Evolutionary conservation across 345 rosid genomes (phyloP).

Genomic region (Cardamine chenopodiifolia): DNA sequence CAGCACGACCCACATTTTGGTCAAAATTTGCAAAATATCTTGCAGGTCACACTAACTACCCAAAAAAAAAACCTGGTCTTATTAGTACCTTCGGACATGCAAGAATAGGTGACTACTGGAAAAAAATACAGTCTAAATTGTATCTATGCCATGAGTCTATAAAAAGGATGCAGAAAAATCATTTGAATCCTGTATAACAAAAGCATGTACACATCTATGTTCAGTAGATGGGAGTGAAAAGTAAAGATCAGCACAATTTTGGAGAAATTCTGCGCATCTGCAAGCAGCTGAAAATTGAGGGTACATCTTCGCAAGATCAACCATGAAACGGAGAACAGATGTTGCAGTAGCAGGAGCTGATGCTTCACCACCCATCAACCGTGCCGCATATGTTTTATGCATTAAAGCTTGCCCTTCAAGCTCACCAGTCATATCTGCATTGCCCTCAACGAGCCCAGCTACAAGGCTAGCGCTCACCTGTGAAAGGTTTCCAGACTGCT

Average conservation of each 20-base stretch:
- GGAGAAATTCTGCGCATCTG: constrained; percentile 76
- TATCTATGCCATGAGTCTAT: constrained; percentile 3
- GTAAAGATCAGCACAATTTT: constrained; percentile 84
- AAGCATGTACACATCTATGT: constrained; percentile 5
- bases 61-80: constrained; percentile 2
- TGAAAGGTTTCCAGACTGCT: constrained; percentile 79
- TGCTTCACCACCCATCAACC: constrained; percentile 94
- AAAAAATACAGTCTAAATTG: background rate
- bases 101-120: constrained; percentile 1
- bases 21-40: constrained; percentile 17
- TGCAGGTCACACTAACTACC: constrained; percentile 21
- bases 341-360: constrained; percentile 97
- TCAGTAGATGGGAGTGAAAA: constrained; percentile 39
- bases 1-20: constrained; percentile 24
- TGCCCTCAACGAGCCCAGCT: constrained; percentile 79
- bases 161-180: background rate
- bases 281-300: constrained; percentile 86
- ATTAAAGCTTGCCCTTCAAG: constrained; percentile 98
- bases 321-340: constrained; percentile 89
- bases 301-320: constrained; percentile 92
- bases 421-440: constrained; percentile 77
- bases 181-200: constrained; percentile 1
- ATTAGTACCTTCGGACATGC: constrained; percentile 2
- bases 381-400: constrained; percentile 96
- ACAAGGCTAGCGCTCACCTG: constrained; percentile 71